Evolutionary conservation across 768 basidiomycete species (phyloP), one percentile per base, ranked within the genome.

Genomic region (Amanita jacksonii): DNA sequence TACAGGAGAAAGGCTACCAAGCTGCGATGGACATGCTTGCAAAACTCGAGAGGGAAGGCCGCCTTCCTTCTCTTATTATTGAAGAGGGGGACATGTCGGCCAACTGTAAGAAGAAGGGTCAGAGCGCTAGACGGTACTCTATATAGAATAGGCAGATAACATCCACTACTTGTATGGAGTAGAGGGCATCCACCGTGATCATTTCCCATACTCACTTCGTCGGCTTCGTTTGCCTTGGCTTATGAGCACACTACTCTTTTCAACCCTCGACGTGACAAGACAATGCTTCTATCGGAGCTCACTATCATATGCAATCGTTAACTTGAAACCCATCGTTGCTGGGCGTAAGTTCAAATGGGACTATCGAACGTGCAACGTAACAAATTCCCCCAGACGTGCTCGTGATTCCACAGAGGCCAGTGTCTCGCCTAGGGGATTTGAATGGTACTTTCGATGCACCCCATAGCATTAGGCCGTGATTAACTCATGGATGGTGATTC

Each of bases 321-420:
- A 98, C 59, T 76, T 96, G 49, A 96, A 91, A 54, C 94, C 93
- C 1, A 81, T 96, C 51, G 79, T 93, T 7, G 90, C 91, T 31
- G 92, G 92, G 38, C 92, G 94, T 98, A 62, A 65, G 88, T 74
- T 31, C n/a, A n/a, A 8, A 19, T 28, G 18, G 37, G n/a, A 16
- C 9, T 38, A 37, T 45, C 27, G 13, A 36, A 30, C 34, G 30
- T 9, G 5, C 6, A 19, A 19, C 38, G 22, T 30, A 24, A 38
- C 30, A 6, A 18, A 27, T 38, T 6, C 42, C 41, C 30, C 28
- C 54, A 81, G 79, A 81, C 58, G 79, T 82, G 12, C 72, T 82
- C 33, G 75, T 82, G 41, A 54, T 79, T 12, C 76, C 79, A 15
- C 70, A 63, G 0, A 64, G 79, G 44, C 65, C 67, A 41, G 79